Evolutionary conservation across 768 basidiomycete genomes (phyloP).

Genomic region (Tremella mesenterica): DNA sequence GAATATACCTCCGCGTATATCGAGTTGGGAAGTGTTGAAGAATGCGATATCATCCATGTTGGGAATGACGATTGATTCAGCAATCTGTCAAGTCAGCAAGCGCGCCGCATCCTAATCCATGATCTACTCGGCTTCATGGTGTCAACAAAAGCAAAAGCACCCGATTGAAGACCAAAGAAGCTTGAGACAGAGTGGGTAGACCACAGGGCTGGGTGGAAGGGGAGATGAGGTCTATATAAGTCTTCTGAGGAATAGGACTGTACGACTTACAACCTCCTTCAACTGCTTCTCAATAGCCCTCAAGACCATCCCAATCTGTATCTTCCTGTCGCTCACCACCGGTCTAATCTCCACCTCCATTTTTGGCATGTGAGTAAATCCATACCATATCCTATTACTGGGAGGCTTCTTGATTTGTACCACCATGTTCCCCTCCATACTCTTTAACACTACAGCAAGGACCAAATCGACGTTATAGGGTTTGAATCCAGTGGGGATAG

Average conservation of each 20-base stretch:
- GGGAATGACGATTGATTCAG: slow-evolving; percentile 87
- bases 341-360: slow-evolving; percentile 87
- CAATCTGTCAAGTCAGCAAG: slow-evolving; percentile 57
- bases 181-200: too few relatives aligned
- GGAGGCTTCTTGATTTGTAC: slow-evolving; percentile 83
- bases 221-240: too few relatives aligned
- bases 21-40: slow-evolving; percentile 64
- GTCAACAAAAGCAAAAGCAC: neutral
- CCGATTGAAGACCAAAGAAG: too few relatives aligned
- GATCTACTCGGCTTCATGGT: too few relatives aligned
- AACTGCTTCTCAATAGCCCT: slow-evolving; percentile 80
- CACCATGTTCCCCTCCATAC: slow-evolving; percentile 82
- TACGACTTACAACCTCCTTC: slow-evolving; percentile 64
- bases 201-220: too few relatives aligned
- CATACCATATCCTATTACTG: slow-evolving; percentile 87
- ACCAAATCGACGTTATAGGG: slow-evolving; percentile 83
- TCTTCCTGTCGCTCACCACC: slow-evolving; percentile 85
- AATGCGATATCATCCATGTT: slow-evolving; percentile 98
- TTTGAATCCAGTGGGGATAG: slow-evolving; percentile 76
- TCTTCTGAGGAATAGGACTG: neutral
- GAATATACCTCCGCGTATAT: slow-evolving; percentile 79
- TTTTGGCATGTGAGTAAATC: slow-evolving; percentile 75
- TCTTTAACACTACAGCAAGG: slow-evolving; percentile 75
- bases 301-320: slow-evolving; percentile 87
- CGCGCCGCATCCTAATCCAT: slow-evolving; percentile 11